Base-by-base conservation (phyloP, 352 stramenopile species). In the Phytophthora parvispora region DNA sequence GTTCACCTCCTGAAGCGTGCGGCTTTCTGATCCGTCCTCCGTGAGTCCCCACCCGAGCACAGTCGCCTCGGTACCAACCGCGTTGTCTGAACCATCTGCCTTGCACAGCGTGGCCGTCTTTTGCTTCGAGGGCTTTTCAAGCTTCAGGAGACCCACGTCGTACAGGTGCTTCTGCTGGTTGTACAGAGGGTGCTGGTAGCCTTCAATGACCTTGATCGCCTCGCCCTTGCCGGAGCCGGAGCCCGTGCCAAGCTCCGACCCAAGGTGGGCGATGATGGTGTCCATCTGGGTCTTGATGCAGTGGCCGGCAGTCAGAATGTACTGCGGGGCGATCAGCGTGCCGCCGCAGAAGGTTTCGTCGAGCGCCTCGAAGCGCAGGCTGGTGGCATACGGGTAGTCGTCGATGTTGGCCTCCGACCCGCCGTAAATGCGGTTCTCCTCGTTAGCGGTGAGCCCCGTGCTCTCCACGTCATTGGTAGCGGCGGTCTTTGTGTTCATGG, bases 261-360 rank as follows among this genome's bases (percentile, higher is more conserved):
- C 68, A 9, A 80, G 49, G 6, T 64, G 53, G 34, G 69, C 83
- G 59, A 83, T 87, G 50, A 86, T 76, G 1, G 56, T 64, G 53
- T 60, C 25, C 43, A 67, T 22, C 12, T 80, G 29, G 16, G 64
- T 77, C 70, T 86, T 86, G 50, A 91, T 80, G 64, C 86, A 94
- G 68, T 94, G 86, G 1, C 80, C 86, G 2, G 86, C 86, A 34
- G 84, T 94, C 55, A 91, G 49, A 31, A 94, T 77, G 62, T 87
- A 91, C 57, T 84, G 66, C 27, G 81, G 54, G 15, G 72, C 72
- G 40, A 94, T 86, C 4, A 94, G 75, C 28, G 80, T 77, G 25
- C 80, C 86, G 3, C 84, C 84, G 54, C 86, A 94, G 62, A 82
- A 91, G 0, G 72, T 87, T 18, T 52, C 47, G 47, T 60, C 75